Base-by-base conservation (phyloP, 2,329 filamentous ascomycete species). In the Salinomyces thailandicus region DNA sequence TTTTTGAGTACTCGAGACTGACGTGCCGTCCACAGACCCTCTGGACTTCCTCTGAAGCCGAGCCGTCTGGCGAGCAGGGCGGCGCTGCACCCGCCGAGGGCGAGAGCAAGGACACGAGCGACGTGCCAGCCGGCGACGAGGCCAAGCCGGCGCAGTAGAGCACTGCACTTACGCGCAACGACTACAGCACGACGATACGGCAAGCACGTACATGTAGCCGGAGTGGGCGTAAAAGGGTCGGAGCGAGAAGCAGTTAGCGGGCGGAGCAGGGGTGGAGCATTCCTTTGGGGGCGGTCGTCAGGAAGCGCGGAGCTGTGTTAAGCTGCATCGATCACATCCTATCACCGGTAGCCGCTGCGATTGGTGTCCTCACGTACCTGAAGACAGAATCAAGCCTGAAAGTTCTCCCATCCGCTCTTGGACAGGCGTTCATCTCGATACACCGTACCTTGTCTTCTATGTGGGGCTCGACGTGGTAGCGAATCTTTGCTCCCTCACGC, bases 41-140 rank as follows among this genome's bases (percentile, higher is more conserved):
- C 67, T 96, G 91, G 91, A 96, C 91, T 60, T 96, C 89, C 44
- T 96, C 89, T 52, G 91, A 96, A 77, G 85, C 87, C 48, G 91
- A 96, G 74, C 77, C 84, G 57, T 69, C 81, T 51, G 71, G 73
- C 47, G 66, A 67, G 49, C 36, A 50, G 29, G 47, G 52, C 32
- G 44, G 49, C 13, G 49, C 55, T 35, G 44, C 53, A 17, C 64
- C 39, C 17, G 31, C 30, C 8, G 40, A 22, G 5, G 62, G 68
- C 42, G 66, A 75, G 50, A 57, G 69, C 43, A 67, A 69, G 52
- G 59, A 63, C 39, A 67, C 72, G 47, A 59, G 71, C 42, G 76
- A 77, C 55, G 67, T 71, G 53, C 67, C 77, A 47, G 62, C 77
- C 42, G 67, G 68, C 46, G 65, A 65, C 46, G 66, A 67, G 48